Percentiles rank a stretch among this genome's conserved stretches.
Conservation (phyloP, 345 rosid genomes). For the Sonneratia caseolaris region DNA sequence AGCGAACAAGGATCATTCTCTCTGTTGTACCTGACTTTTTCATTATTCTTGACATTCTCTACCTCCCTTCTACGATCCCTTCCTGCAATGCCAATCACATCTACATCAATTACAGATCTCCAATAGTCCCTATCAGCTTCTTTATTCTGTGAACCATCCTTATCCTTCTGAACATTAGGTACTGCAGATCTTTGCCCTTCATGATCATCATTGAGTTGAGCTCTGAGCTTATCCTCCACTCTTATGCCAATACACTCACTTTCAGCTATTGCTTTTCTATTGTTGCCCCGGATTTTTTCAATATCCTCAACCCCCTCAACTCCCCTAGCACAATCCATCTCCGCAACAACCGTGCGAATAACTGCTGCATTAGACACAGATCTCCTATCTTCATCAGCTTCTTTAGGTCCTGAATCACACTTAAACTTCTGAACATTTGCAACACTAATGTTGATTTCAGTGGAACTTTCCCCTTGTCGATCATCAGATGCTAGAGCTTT, state of each 20-base stretch:
- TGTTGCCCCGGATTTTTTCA: slow-evolving; percentile 11
- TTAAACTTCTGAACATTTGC: background rate
- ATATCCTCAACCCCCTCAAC: slow-evolving; percentile 15
- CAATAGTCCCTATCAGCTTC: background rate
- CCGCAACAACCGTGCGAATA: background rate
- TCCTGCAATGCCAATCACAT: background rate
- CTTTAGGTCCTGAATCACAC: background rate
- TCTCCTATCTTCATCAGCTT: background rate
- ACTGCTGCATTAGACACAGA: background rate
- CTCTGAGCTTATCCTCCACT: background rate
- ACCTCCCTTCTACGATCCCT: background rate
- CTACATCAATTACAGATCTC: background rate
- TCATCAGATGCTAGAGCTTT: background rate
- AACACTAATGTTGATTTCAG: background rate
- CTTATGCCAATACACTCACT: background rate
- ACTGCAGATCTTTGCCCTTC: background rate
- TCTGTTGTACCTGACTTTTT: background rate
- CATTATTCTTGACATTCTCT: background rate
- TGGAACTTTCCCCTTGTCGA: background rate
- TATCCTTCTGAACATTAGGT: background rate
- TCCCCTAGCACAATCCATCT: background rate
- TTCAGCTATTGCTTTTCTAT: slow-evolving; percentile 6
- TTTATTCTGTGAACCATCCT: background rate
- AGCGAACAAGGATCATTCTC: background rate
- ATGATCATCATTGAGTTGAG: background rate